Conservation (phyloP, 345 rosid genomes). For the Bruguiera sexangula region DNA sequence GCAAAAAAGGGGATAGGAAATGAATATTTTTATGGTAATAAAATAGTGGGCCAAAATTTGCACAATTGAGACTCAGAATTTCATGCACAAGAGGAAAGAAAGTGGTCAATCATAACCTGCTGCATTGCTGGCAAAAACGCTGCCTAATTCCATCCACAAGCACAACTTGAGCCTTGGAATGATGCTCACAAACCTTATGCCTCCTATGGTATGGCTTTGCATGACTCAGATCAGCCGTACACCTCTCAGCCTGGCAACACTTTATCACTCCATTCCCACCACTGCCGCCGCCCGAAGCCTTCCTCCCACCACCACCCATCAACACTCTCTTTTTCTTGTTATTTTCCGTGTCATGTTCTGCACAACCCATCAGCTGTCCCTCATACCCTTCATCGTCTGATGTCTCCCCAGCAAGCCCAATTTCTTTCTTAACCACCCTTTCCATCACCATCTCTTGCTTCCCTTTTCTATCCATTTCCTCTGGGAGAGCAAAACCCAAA, state of each 20-base stretch:
- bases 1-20: not conserved
- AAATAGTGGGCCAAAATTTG: slow-evolving; percentile 3
- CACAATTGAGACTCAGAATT: not conserved
- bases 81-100: slow-evolving; percentile 2
- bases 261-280: slow-evolving; percentile 28
- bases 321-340: slow-evolving; percentile 37
- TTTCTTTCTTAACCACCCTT: slow-evolving; percentile 26
- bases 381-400: slow-evolving; percentile 23
- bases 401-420: slow-evolving; percentile 13
- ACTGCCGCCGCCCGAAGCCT: slow-evolving; percentile 17
- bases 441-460: slow-evolving; percentile 22
- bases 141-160: slow-evolving; percentile 53
- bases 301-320: slow-evolving; percentile 11
- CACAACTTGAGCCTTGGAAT: slow-evolving; percentile 70
- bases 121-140: slow-evolving; percentile 84
- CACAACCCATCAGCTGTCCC: slow-evolving; percentile 4
- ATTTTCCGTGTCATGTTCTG: slow-evolving; percentile 16
- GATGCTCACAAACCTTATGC: slow-evolving; percentile 75
- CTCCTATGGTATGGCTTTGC: slow-evolving; percentile 60
- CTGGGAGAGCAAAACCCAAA: not conserved
- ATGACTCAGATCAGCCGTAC: slow-evolving; percentile 50
- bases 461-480: slow-evolving; percentile 29
- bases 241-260: slow-evolving; percentile 67
- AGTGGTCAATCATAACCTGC: slow-evolving; percentile 44
- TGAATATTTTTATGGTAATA: not conserved